Evolutionary conservation across 169 alveolate genomes (phyloP), one percentile per base, ranked within the genome.

Genomic region (Babesia microti): DNA sequence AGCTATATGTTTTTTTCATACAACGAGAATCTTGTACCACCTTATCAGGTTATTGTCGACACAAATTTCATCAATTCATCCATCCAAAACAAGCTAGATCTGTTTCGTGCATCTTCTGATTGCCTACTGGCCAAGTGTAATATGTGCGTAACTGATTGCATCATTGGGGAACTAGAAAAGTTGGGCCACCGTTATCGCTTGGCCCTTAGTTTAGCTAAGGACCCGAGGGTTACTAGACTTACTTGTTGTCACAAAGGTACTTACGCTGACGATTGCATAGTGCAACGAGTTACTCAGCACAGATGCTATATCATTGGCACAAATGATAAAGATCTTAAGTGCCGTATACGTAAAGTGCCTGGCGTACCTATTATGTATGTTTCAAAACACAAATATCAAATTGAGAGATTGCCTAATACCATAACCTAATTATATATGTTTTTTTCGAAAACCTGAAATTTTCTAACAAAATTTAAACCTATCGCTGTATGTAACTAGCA

Each of bases 181-280:
- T 73, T 95, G 70, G 99, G 99, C 14, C 94, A 88, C 32, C 88
- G 93, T 33, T 94, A 91, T 68, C 84, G 98, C 43, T 63, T 95
- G 37, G 99, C 98, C 9, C 72, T 95, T 28, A 89, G 85, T 34
- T 56, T 95, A 49, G 93, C 93, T n/a, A 91, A 92, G 73, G 97
- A 91, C 61, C 98, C 98, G 3, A 83, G 98, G 53, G 89, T 92
- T 65, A 83, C 78, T 47, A 84, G 97, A 46, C 85, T 92, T 24
- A 81, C 88, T 21, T 95, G 99, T 55, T 71, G 84, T 21, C 99
- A 95, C 68, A 86, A 82, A 40, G 99, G 99, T 6, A 93, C 98
- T 2, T 95, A 95, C 72, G 99, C 98, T 11, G 99, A 95, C 68
- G 99, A 95, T 74, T 95, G 99, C 72, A 65, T 95, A 17, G 98